Base-by-base conservation (phyloP, 2,329 filamentous ascomycete species). In the Stachybotrys elegans region DNA sequence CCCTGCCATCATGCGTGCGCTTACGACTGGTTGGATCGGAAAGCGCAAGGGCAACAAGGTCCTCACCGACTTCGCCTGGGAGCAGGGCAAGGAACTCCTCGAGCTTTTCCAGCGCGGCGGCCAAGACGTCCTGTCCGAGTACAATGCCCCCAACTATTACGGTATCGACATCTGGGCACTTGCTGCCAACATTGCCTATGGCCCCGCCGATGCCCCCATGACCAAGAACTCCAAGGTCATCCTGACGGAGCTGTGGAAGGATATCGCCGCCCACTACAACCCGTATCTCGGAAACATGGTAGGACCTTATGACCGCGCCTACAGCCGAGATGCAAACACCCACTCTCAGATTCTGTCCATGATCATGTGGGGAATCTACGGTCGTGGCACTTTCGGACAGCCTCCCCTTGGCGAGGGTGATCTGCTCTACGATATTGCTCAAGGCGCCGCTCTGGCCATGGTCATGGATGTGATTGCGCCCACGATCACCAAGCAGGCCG, bases 361-460 rank as follows among this genome's bases (percentile, higher is more conserved):
- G 42, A 69, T 63, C 48, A 68, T 61, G 56, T 72, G 69, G 69
- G 63, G 65, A 5, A 49, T 72, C 9, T 70, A 61, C 42, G 69
- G 68, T 1, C 60, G 65, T 32, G 60, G 62, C 4, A 61, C 60
- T 37, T 64, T 65, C 0, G 65, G 64, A 0, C 57, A 64, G 21
- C 63, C 66, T 3, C 60, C 58, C 25, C 63, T 63, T 42, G 57
- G 61, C 6, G 65, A 72, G 23, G 43, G 53, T 4, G 68, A 71
- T 43, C 53, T 72, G n/a, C 50, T 64, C 1, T 72, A 61, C 44
- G 69, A 72, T 42, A 52, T 65, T 4, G 52, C 68, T 0, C 66
- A 72, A 48, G 67, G 69, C 1, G 54, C 68, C 5, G 61, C 65
- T 1, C 51, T 73, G 1, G 61, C 69, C 0, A 54, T 71, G 3